phyloP scores from a whole-genome alignment of 305 asterid genomes.

The Rubia balearica region DNA sequence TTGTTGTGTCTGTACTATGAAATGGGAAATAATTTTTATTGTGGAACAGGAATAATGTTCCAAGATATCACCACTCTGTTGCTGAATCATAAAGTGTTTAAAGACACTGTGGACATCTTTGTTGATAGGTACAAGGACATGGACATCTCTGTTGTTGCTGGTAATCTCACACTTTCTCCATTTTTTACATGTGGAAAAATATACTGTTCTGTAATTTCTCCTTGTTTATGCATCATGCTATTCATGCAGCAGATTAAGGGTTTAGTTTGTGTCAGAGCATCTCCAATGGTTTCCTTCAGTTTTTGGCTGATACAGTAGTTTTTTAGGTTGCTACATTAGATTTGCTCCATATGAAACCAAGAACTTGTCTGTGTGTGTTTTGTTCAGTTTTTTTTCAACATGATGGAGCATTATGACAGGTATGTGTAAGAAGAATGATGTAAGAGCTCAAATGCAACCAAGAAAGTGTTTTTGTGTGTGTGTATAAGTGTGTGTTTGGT shows the following conservation, averaged over 20 bases:
- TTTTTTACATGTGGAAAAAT: not conserved
- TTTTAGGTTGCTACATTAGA: too few species aligned
- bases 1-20: not conserved
- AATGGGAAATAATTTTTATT: not conserved
- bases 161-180: constrained; percentile 23
- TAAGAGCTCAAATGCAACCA: not conserved
- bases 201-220: not conserved
- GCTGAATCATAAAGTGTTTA: constrained; percentile 63
- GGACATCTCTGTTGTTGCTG: constrained; percentile 87
- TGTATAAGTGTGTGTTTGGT: not conserved
- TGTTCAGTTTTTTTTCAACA: too few species aligned
- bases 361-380: too few species aligned
- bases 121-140: constrained; percentile 70
- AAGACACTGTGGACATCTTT: constrained; percentile 70
- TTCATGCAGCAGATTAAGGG: not conserved
- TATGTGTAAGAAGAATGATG: not conserved
- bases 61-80: constrained; percentile 81
- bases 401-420: not conserved
- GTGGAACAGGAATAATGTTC: constrained; percentile 69
- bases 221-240: not conserved
- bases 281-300: too few species aligned
- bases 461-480: not conserved
- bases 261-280: not conserved
- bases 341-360: too few species aligned
- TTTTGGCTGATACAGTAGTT: too few species aligned